A percentile compares a stretch with the other conserved stretches of the same genome.
Evolutionary conservation across 495 filamentous ascomycete genomes (phyloP).

Genomic region (Annulohypoxylon nitens): DNA sequence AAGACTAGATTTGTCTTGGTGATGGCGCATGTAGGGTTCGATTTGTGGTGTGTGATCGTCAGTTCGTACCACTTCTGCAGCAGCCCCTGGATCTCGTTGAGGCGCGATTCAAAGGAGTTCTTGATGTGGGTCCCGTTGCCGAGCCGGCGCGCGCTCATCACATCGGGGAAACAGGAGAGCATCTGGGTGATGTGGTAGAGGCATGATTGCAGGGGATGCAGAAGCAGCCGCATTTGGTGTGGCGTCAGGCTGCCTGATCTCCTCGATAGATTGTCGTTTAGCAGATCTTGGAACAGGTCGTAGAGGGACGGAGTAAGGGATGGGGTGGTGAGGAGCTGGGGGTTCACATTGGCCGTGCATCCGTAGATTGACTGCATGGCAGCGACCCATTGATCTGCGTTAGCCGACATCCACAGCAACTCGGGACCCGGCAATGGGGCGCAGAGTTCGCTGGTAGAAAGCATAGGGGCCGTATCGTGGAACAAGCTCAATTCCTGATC

Average conservation of each 20-base stretch:
- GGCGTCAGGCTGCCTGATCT: constrained; percentile 56
- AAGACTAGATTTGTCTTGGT: constrained; percentile 70
- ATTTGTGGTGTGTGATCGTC: constrained; percentile 53
- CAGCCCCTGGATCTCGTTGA: constrained; percentile 68
- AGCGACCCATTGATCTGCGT: constrained; percentile 62
- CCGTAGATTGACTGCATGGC: constrained; percentile 64
- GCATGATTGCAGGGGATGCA: constrained; percentile 66
- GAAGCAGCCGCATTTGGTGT: constrained; percentile 63
- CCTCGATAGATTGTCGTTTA: constrained; percentile 58
- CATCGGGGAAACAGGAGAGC: constrained; percentile 61
- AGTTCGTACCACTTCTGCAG: constrained; percentile 71
- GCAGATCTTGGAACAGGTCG: constrained; percentile 69
- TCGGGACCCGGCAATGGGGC: constrained; percentile 70
- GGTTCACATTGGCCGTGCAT: constrained; percentile 52
- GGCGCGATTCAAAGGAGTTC: constrained; percentile 62
- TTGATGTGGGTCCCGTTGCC: constrained; percentile 58
- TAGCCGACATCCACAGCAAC: constrained; percentile 62
- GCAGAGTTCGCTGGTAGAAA: constrained; percentile 69
- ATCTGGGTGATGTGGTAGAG: constrained; percentile 64
- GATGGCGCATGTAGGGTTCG: constrained; percentile 54
- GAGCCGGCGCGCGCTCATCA: constrained; percentile 49
- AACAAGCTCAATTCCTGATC: constrained; percentile 75
- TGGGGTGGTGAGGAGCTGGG: constrained; percentile 55
- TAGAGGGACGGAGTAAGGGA: constrained; percentile 64
- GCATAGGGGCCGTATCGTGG: constrained; percentile 68